Percentiles rank a stretch among this genome's conserved stretches.
Evolutionary conservation across 345 rosid species (phyloP).

Genomic region (Psidium friedrichsthalianum): DNA sequence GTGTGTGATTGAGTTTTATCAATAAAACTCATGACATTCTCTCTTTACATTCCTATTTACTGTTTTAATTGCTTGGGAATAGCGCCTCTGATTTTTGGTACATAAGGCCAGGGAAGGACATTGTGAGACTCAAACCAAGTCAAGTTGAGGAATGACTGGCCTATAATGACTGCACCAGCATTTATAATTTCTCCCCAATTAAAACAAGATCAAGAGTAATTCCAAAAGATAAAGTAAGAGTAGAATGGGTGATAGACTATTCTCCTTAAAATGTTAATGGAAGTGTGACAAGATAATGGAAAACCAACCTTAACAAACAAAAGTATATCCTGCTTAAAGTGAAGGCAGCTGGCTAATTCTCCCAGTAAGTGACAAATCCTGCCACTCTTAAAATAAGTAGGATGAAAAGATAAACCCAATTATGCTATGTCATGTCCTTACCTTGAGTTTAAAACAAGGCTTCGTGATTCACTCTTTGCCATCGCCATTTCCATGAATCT

Average conservation of each 20-base stretch:
- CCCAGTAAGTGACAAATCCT: conserved; percentile 36
- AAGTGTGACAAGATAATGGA: neutral
- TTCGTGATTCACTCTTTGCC: conserved; percentile 2
- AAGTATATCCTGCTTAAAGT: conserved; percentile 23
- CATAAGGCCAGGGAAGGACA: neutral
- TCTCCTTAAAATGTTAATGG: neutral
- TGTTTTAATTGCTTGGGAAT: neutral
- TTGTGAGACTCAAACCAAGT: neutral
- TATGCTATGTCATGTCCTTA: neutral
- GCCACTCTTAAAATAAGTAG: neutral
- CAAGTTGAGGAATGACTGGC: neutral
- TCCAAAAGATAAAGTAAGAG: neutral
- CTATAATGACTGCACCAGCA: neutral
- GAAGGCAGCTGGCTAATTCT: conserved; percentile 18
- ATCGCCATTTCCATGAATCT: conserved; percentile 30
- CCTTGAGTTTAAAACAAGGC: conserved; percentile 20
- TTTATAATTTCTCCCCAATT: neutral
- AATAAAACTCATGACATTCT: no score
- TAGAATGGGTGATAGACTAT: neutral
- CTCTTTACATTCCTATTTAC: neutral
- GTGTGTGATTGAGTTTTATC: no score
- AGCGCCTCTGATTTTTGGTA: neutral
- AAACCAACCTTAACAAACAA: conserved; percentile 23
- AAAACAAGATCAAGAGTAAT: neutral
- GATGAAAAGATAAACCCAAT: neutral